Base-by-base conservation (phyloP, 2,329 filamentous ascomycete genomes). In the Claviceps sp. region DNA sequence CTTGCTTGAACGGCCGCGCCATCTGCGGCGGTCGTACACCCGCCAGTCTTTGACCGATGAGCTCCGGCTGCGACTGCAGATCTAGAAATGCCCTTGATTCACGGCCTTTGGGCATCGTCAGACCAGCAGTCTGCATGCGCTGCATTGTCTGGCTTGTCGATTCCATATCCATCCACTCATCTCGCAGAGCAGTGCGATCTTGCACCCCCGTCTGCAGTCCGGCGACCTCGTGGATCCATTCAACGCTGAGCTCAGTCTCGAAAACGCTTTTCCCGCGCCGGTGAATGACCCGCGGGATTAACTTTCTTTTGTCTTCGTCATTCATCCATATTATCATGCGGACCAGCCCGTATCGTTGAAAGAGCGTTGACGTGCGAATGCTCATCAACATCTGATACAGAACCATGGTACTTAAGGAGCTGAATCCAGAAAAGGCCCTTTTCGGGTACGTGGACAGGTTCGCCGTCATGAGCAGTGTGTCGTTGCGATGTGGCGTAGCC, bases 341-440 rank as follows among this genome's bases (percentile, higher is more conserved):
- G 3, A 95, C 82, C 17, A 83, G 76, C 3, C 91, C 91, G 62
- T 89, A 90, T 30, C 73, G 72, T 59, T 95, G 85, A 58, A 94
- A 79, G 0, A 84, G 71, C 0, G 72, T 66, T 48, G 80, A 73
- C 2, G 73, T 69, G 55, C 80, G 74, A 51, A 86, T 78, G 49
- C 76, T 73, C 44, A 67, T 70, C 58, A 83, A 71, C 53, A 87
- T 75, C 61, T 86, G 81, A 61, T 80, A 76, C 1, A 84, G 62
- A 1, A 86, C 66, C 52, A 85, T 70, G 53, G 70, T 66, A 49
- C 74, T 73, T 54, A 85, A 64, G 58, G 80, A 82, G 37, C 77
- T 66, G 61, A 82, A 80, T 26, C 63, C 64, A 30, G 68, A 69
- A 57, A 73, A 82, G 5, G 62, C 60, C 50, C 70, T 75, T 49